Evolutionary conservation across 495 filamentous ascomycete genomes (phyloP).

Genomic region (Hyphodiscus hymeniophilus): DNA sequence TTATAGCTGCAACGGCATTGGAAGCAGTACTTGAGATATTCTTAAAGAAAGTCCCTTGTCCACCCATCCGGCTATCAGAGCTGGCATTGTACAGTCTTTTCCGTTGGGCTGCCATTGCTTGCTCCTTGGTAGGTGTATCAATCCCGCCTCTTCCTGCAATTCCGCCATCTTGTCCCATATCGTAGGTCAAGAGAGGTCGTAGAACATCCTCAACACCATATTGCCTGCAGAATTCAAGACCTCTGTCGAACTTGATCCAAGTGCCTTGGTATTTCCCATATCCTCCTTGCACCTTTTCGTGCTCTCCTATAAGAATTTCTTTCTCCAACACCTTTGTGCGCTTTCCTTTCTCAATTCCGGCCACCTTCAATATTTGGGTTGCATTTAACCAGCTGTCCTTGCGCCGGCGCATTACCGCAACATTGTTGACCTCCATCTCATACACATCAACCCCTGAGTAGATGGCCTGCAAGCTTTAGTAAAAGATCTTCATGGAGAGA

Average conservation of each 20-base stretch:
- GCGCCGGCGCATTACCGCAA: conserved; percentile 91
- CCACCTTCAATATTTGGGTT: conserved; percentile 92
- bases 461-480: conserved; percentile 54
- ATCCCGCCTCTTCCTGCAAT: conserved; percentile 50
- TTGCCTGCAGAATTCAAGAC: conserved; percentile 84
- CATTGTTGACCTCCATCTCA: conserved; percentile 89
- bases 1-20: conserved; percentile 87
- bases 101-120: conserved; percentile 94
- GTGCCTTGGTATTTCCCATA: conserved; percentile 99
- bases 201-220: conserved; percentile 89
- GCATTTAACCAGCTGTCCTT: conserved; percentile 91
- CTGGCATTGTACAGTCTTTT: conserved; percentile 81
- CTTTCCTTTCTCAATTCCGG: conserved; percentile 92
- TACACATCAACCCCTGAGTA: conserved; percentile 95
- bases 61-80: conserved; percentile 56
- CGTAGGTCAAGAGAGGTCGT: conserved; percentile 77
- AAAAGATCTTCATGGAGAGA: background rate
- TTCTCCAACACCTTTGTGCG: conserved; percentile 96
- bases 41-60: conserved; percentile 84
- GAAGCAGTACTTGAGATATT: conserved; percentile 91
- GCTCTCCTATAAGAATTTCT: conserved; percentile 89
- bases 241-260: conserved; percentile 89
- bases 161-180: conserved; percentile 71
- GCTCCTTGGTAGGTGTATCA: conserved; percentile 97
- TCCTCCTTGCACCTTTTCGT: conserved; percentile 97